A percentile compares a stretch with the other conserved stretches of the same genome.
phyloP scores from a whole-genome alignment of 257 asterid genomes.

The Mitragyna speciosa region DNA sequence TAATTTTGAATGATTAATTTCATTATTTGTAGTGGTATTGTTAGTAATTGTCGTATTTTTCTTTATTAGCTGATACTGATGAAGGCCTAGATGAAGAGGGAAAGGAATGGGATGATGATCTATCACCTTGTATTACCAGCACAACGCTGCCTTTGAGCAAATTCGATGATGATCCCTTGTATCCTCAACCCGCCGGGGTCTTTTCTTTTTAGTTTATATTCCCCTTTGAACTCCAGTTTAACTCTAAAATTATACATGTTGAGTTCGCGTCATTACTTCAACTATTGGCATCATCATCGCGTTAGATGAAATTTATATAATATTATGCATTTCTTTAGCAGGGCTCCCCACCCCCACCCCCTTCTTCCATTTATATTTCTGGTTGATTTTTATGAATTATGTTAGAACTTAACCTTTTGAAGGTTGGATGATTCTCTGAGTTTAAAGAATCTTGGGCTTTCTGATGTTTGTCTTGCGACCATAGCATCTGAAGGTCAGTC shows the following conservation, averaged over 20 bases:
- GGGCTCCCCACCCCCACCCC: too few relatives aligned
- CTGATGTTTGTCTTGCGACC: slow-evolving; percentile 78
- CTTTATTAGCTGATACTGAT: slow-evolving; percentile 46
- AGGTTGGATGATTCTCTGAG: slow-evolving; percentile 77
- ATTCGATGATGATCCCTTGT: slow-evolving; percentile 62
- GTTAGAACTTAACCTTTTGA: slow-evolving; percentile 43
- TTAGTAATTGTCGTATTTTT: neutral
- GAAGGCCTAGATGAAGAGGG: slow-evolving; percentile 47
- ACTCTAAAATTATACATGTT: neutral
- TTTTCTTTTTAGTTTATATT: neutral
- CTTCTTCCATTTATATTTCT: neutral
- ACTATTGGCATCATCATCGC: neutral
- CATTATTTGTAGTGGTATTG: neutral
- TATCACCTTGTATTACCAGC: slow-evolving; percentile 27
- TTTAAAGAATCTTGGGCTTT: slow-evolving; percentile 74
- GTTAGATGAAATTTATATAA: neutral
- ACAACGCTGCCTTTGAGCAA: slow-evolving; percentile 22
- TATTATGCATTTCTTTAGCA: neutral
- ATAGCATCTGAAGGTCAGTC: slow-evolving; percentile 82
- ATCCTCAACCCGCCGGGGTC: slow-evolving; percentile 54
- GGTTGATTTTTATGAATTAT: neutral
- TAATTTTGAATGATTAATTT: neutral
- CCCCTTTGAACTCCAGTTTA: slow-evolving; percentile 7
- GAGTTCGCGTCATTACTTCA: neutral
- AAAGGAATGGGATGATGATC: slow-evolving; percentile 30